Evolutionary conservation across 148 eudicot species (phyloP).

Genomic region (Cornus controversa): DNA sequence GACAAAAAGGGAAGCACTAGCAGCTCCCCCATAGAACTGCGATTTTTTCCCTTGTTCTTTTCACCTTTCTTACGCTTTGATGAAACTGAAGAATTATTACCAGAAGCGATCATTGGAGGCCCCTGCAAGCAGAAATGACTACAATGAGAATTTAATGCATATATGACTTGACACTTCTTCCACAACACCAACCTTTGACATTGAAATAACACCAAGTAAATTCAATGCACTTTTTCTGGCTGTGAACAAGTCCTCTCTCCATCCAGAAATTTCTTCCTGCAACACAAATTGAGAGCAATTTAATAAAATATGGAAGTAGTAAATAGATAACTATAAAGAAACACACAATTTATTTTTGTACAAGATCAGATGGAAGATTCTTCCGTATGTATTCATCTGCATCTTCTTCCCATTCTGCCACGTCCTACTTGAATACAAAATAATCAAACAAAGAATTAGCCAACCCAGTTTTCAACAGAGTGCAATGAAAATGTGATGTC

Average conservation of each 20-base stretch:
- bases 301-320: neutral
- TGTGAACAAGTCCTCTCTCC: slow-evolving; percentile 71
- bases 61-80: slow-evolving; percentile 79
- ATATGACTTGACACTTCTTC: neutral
- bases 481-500: neutral
- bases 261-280: slow-evolving; percentile 78
- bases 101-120: slow-evolving; percentile 50
- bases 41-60: slow-evolving; percentile 58
- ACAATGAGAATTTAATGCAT: neutral
- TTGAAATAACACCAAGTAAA: slow-evolving; percentile 76
- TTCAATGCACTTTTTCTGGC: slow-evolving; percentile 79
- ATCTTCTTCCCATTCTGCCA: slow-evolving; percentile 81
- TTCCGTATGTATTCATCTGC: slow-evolving; percentile 76
- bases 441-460: slow-evolving; percentile 10
- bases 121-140: slow-evolving; percentile 46
- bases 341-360: slow-evolving; percentile 19
- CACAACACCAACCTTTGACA: slow-evolving; percentile 57
- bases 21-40: slow-evolving; percentile 66
- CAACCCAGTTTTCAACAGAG: neutral
- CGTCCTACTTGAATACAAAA: slow-evolving; percentile 45
- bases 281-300: slow-evolving; percentile 17
- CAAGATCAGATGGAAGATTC: slow-evolving; percentile 77
- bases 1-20: slow-evolving; percentile 76
- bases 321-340: neutral
- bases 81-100: slow-evolving; percentile 33